Conservation (phyloP, 2,329 filamentous ascomycete species). For the Davidsoniella australis region DNA sequence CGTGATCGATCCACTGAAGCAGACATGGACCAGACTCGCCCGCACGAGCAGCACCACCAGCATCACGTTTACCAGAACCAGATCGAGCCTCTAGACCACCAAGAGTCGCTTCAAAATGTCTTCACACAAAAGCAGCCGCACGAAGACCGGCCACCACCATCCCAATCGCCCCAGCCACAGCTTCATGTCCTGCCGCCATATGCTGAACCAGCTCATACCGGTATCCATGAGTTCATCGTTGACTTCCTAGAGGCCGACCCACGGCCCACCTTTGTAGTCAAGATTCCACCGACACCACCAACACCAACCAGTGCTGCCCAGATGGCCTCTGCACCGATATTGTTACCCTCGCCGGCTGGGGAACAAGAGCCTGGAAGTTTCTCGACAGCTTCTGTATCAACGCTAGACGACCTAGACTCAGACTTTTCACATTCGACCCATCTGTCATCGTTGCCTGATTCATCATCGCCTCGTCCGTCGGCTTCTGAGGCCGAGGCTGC, state of each 20-base stretch:
- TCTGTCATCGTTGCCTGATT: slow-evolving; percentile 3
- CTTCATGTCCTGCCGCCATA: not conserved
- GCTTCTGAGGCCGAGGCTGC: not conserved
- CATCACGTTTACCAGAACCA: not conserved
- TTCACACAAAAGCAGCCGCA: not conserved
- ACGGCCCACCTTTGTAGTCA: slow-evolving; percentile 24
- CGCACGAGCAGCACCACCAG: not conserved
- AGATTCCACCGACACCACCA: slow-evolving; percentile 1
- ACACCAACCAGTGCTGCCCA: not conserved
- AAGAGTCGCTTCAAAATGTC: not conserved
- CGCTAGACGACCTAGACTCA: slow-evolving; percentile 9
- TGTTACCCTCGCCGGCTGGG: slow-evolving; percentile 1
- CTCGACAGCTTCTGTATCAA: slow-evolving; percentile 5
- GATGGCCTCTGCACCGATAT: not conserved
- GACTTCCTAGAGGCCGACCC: slow-evolving; percentile 26
- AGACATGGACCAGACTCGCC: not conserved
- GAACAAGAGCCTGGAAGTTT: not conserved
- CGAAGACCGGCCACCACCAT: not conserved
- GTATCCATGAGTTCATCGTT: slow-evolving; percentile 15
- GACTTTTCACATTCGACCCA: slow-evolving; percentile 6
- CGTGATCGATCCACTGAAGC: too few relatives aligned
- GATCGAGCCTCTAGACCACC: not conserved
- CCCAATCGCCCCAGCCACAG: not conserved
- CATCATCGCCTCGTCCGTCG: not conserved
- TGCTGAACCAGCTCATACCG: not conserved